A percentile compares a stretch with the other conserved stretches of the same genome.
phyloP scores from a whole-genome alignment of 1,284 basidiomycete species.

The Moniliophthora roreri region DNA sequence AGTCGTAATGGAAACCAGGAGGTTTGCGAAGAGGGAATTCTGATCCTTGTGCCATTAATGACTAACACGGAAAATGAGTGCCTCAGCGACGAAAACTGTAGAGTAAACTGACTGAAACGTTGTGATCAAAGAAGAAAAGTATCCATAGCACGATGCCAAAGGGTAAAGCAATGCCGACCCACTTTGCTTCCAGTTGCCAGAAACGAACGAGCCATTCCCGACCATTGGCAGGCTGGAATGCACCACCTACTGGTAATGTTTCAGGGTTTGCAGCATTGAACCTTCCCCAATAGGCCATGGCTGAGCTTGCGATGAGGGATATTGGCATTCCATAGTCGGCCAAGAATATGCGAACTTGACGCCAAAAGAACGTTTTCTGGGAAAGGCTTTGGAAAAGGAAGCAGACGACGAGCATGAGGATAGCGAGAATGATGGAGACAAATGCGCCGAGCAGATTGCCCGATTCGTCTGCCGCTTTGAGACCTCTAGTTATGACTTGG shows the following conservation, averaged over 20 bases:
- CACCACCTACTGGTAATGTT: constrained; percentile 68
- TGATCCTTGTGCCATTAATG: constrained; percentile 90
- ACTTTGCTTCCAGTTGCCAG: constrained; percentile 89
- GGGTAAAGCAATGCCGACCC: constrained; percentile 83
- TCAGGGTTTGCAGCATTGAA: constrained; percentile 64
- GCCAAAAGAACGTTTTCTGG: constrained; percentile 65
- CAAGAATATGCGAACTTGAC: constrained; percentile 72
- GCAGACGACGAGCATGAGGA: constrained; percentile 73
- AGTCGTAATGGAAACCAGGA: constrained; percentile 91
- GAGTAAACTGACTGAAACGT: constrained; percentile 64
- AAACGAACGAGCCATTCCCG: constrained; percentile 88
- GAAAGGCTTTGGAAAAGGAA: constrained; percentile 75
- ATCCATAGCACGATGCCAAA: constrained; percentile 74
- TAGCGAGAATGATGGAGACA: constrained; percentile 74
- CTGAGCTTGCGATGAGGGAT: constrained; percentile 71
- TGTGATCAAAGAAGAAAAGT: constrained; percentile 81
- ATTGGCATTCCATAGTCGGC: constrained; percentile 91
- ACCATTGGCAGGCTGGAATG: constrained; percentile 75
- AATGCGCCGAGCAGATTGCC: constrained; percentile 55
- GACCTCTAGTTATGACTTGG: constrained; percentile 79
- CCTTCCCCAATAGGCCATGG: constrained; percentile 82
- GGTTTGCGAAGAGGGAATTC: constrained; percentile 91
- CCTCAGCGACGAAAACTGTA: background rate
- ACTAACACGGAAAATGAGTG: constrained; percentile 40
- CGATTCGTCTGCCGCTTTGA: constrained; percentile 40